Base-by-base conservation (phyloP, 768 basidiomycete species). In the Leccinellum albellum region DNA sequence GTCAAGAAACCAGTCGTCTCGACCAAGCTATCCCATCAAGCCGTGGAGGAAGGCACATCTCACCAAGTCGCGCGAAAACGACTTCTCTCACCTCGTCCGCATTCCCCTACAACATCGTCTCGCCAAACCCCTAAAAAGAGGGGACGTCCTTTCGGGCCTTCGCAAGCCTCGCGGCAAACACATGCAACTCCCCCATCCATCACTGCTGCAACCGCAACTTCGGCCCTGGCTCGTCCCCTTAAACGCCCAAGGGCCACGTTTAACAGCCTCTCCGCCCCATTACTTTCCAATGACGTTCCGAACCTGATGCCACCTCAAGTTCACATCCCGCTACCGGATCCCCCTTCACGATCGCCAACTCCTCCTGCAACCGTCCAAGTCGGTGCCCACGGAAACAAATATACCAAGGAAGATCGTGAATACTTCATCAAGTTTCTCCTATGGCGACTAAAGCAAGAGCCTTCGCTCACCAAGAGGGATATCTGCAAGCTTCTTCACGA, bases 321-420 rank as follows among this genome's bases (percentile, higher is more conserved):
- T 48, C 79, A 83, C 48, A 74, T 86, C 53, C 79, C 76, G 60
- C 74, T 85, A 31, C 88, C 86, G 6, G 75, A 76, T 8, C 83
- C 85, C 14, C 87, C 88, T 1, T 83, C 83, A 21, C 82, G 86
- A 47, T 83, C 84, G n/a, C 88, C 88, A 1, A 82, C 77, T 3
- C 88, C 88, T 23, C 88, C 88, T 7, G 78, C 77, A 9, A 69
- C 69, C 54, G 66, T 84, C 26, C 73, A 84, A 45, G 63, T 67
- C 37, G 72, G 71, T 52, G 77, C 75, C 13, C 71, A 78, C 54
- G 85, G 87, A 50, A 79, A 86, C 59, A 83, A 73, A 67, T 90
- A 85, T 64, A 89, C 88, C 2, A 72, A 77, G 24, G 84, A 84
- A 61, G 88, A 90, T 64, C 79, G 79, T 48, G 77, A 79, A 4